These are phyloP conservation scores for Penicillium sp. DNA, from an alignment of 2,329 filamentous ascomycete species.

Conservation along the genomic window DNA sequence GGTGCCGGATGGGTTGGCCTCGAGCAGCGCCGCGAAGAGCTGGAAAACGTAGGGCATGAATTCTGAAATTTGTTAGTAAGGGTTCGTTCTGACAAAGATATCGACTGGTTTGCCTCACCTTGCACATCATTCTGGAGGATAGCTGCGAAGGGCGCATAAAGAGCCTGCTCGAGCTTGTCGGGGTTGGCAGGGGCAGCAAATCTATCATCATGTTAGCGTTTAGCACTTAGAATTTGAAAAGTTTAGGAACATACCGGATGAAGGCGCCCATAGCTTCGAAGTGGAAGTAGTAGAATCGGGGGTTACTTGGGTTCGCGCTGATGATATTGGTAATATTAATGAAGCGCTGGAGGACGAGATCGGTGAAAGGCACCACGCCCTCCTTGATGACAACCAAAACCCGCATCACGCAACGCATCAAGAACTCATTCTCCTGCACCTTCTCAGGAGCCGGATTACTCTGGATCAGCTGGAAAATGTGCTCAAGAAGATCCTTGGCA, in stretches of 20 bases:
- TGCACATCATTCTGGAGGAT: constrained; percentile 80
- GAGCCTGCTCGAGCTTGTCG: constrained; percentile 70
- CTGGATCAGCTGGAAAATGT: constrained; percentile 88
- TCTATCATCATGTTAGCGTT: constrained; percentile 29
- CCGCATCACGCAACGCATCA: constrained; percentile 98
- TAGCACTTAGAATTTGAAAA: neutral
- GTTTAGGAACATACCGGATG: constrained; percentile 54
- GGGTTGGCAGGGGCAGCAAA: constrained; percentile 68
- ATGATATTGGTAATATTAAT: constrained; percentile 89
- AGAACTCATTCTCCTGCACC: constrained; percentile 96
- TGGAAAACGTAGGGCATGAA: constrained; percentile 98
- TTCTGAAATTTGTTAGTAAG: constrained; percentile 54
- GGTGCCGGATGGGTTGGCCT: constrained; percentile 75
- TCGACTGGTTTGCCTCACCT: constrained; percentile 46
- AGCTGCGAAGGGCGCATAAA: constrained; percentile 79
- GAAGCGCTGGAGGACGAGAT: constrained; percentile 77
- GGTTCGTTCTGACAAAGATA: neutral
- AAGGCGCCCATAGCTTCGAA: constrained; percentile 93
- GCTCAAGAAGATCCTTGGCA: constrained; percentile 80
- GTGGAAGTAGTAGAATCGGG: constrained; percentile 96
- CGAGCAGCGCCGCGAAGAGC: constrained; percentile 83
- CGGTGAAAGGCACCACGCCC: constrained; percentile 68
- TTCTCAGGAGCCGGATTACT: constrained; percentile 82
- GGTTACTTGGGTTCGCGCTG: constrained; percentile 92
- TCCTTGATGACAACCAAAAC: constrained; percentile 93